A percentile compares a stretch with the other conserved stretches of the same genome.
These are phyloP conservation scores for Lactifluus pinguis DNA, from an alignment of 768 basidiomycete species.

Conservation along the genomic window DNA sequence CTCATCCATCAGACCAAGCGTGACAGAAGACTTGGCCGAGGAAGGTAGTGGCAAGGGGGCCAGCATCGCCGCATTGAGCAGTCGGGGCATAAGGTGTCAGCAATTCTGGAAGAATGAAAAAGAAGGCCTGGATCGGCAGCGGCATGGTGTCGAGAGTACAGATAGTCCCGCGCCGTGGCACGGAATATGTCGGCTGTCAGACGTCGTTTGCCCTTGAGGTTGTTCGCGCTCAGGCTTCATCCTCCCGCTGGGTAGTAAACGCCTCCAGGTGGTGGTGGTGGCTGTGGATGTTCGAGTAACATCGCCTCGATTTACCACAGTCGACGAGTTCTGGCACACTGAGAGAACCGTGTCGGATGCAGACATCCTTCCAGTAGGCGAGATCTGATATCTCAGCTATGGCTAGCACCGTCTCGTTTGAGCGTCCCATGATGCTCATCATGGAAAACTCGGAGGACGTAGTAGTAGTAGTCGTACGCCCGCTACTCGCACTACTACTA, in stretches of 20 bases:
- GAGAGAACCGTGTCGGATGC: constrained; percentile 35
- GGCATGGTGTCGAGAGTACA: constrained; percentile 67
- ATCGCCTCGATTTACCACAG: constrained; percentile 44
- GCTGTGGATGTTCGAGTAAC: constrained; percentile 24
- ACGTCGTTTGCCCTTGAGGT: constrained; percentile 27
- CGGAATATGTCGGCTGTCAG: constrained; percentile 50
- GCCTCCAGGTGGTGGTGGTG: background rate
- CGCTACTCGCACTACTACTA: background rate
- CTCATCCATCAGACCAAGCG: too few species aligned
- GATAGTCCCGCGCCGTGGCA: constrained; percentile 65
- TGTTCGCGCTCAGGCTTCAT: background rate
- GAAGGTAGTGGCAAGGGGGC: too few species aligned
- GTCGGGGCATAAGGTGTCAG: too few species aligned
- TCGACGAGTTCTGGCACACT: constrained; percentile 53
- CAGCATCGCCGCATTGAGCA: too few species aligned
- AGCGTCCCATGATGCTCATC: constrained; percentile 80
- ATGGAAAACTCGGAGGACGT: constrained; percentile 44
- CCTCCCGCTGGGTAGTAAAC: background rate
- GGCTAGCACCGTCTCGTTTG: constrained; percentile 69
- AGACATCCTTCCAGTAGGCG: constrained; percentile 51
- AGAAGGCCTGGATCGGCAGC: too few species aligned
- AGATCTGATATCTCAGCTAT: constrained; percentile 65
- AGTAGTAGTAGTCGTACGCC: too few species aligned
- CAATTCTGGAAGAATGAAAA: too few species aligned
- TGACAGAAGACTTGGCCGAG: too few species aligned